Evolutionary conservation across 169 alveolate genomes (phyloP).

Genomic region (Plasmodium relictum): DNA sequence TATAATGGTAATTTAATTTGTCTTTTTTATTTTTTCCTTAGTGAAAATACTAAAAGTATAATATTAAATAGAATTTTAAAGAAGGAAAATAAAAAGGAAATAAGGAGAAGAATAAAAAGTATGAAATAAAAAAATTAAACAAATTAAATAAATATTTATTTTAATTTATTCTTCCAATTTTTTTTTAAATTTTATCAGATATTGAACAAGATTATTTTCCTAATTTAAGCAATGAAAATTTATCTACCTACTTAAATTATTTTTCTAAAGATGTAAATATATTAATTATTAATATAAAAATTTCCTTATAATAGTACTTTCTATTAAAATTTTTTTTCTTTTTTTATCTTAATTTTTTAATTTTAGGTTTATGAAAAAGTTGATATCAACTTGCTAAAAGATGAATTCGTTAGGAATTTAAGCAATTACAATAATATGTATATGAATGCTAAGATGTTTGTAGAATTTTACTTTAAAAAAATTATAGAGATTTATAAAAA

Average conservation of each 20-base stretch:
- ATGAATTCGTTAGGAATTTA: slow-evolving; percentile 59
- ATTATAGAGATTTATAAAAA: slow-evolving; percentile 42
- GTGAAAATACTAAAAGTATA: slow-evolving; percentile 43
- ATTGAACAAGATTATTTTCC: slow-evolving; percentile 35
- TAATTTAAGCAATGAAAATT: slow-evolving; percentile 1
- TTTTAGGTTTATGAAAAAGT: slow-evolving; percentile 44
- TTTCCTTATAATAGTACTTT: neutral
- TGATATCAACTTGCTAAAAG: slow-evolving; percentile 27
- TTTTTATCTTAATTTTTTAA: neutral
- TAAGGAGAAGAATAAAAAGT: slow-evolving; percentile 44
- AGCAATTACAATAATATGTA: slow-evolving; percentile 67
- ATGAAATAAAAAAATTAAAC: slow-evolving; percentile 4
- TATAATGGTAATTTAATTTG: neutral
- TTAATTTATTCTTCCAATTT: neutral
- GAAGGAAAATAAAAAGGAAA: slow-evolving; percentile 59
- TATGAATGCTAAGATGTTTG: slow-evolving; percentile 64
- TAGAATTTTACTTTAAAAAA: slow-evolving; percentile 60
- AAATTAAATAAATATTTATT: neutral
- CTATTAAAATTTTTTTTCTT: neutral
- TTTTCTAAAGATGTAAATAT: slow-evolving; percentile 48
- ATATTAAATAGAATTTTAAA: slow-evolving; percentile 65
- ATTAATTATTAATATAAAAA: neutral
- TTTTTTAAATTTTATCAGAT: slow-evolving; percentile 2
- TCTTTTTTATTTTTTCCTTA: slow-evolving; percentile 2
- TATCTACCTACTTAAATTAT: slow-evolving; percentile 35